Conservation (phyloP, 805 yeast species). For the Kluyveromyces nonfermentans region DNA sequence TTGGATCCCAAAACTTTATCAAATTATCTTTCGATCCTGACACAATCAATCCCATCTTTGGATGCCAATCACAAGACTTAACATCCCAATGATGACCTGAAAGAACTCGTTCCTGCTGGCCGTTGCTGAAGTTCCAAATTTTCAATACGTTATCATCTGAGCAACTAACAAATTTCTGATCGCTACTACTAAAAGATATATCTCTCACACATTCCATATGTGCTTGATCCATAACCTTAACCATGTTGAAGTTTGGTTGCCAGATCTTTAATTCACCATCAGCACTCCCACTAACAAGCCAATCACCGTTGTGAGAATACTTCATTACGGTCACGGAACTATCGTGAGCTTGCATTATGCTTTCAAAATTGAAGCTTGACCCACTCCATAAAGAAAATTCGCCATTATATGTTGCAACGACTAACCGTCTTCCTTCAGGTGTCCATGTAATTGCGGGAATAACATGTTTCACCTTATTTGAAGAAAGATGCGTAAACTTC, state of each 20-base stretch:
- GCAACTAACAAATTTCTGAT: constrained; percentile 84
- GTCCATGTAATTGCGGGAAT: constrained; percentile 92
- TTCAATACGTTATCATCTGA: constrained; percentile 88
- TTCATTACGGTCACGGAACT: constrained; percentile 69
- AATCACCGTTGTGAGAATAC: constrained; percentile 85
- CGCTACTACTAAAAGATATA: constrained; percentile 82
- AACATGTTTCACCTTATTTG: constrained; percentile 87
- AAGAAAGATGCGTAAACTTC: constrained; percentile 82
- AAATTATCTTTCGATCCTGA: constrained; percentile 94
- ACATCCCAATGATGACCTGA: constrained; percentile 99
- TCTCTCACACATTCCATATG: constrained; percentile 72
- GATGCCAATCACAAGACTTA: constrained; percentile 96
- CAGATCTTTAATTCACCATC: constrained; percentile 88
- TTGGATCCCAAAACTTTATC: constrained; percentile 93
- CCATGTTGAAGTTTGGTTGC: constrained; percentile 98
- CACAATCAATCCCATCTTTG: constrained; percentile 72
- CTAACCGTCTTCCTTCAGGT: constrained; percentile 84
- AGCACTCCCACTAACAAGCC: constrained; percentile 92
- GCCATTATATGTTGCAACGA: constrained; percentile 87
- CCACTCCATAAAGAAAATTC: constrained; percentile 98
- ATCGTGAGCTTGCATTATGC: constrained; percentile 98
- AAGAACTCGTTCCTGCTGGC: constrained; percentile 67
- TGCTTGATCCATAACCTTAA: constrained; percentile 51
- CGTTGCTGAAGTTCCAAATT: constrained; percentile 90
- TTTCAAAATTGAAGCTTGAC: constrained; percentile 86